These are phyloP conservation scores for Dictyostelium capitatum DNA, from an alignment of 78 protist species.

Conservation along the genomic window DNA sequence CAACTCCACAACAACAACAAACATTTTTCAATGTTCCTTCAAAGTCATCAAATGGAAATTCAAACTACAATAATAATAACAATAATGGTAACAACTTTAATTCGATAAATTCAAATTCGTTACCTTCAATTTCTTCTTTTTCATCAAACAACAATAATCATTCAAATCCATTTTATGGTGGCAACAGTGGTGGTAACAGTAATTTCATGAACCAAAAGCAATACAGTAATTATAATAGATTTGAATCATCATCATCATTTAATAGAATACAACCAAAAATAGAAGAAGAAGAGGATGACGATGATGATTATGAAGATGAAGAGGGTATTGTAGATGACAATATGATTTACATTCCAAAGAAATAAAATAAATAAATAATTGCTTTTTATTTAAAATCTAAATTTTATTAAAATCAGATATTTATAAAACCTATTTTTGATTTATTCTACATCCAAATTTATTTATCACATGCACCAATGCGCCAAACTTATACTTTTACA, in stretches of 20 bases:
- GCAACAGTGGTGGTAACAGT: not conserved
- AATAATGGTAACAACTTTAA: not conserved
- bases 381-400: too few relatives aligned
- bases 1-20: not conserved
- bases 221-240: not conserved
- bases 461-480: too few relatives aligned
- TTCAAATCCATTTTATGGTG: not conserved
- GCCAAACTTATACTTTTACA: too few relatives aligned
- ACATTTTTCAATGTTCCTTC: not conserved
- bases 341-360: conserved; percentile 15
- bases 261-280: not conserved
- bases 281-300: not conserved
- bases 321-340: not conserved
- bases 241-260: not conserved
- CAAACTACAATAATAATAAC: not conserved
- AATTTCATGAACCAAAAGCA: not conserved
- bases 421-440: too few relatives aligned
- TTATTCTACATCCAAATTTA: too few relatives aligned
- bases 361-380: not conserved
- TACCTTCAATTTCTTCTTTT: not conserved
- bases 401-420: too few relatives aligned
- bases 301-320: conserved; percentile 11
- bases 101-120: not conserved
- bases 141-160: not conserved
- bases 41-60: not conserved